These are phyloP conservation scores for Pseudohyphozyma bogoriensis DNA, from an alignment of 768 basidiomycete genomes.

Conservation along the genomic window DNA sequence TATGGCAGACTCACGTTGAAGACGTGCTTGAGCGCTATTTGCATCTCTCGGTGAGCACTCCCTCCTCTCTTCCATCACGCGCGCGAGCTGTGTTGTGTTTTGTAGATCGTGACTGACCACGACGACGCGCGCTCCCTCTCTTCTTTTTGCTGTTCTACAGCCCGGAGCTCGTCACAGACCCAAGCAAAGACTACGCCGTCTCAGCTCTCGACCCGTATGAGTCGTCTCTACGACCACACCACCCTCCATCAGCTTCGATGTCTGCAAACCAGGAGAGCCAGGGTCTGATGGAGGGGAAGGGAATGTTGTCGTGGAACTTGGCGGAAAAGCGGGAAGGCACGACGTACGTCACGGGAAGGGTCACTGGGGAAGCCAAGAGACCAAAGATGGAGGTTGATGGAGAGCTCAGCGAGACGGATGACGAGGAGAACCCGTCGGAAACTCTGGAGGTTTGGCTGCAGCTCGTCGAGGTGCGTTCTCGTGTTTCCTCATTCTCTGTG, in stretches of 20 bases:
- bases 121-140: too few relatives aligned
- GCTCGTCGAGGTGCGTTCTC: conserved; percentile 20
- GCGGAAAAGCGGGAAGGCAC: conserved; percentile 28
- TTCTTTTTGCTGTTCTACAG: background rate
- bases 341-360: conserved; percentile 20
- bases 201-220: conserved; percentile 28
- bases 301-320: conserved; percentile 29
- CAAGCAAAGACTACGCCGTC: conserved; percentile 26
- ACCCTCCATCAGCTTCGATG: background rate
- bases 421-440: conserved; percentile 9
- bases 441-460: conserved; percentile 29
- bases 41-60: conserved; percentile 27
- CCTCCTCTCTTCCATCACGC: background rate
- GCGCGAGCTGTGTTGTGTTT: too few relatives aligned
- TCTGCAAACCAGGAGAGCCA: too few relatives aligned
- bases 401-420: conserved; percentile 13
- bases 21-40: conserved; percentile 26
- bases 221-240: conserved; percentile 6
- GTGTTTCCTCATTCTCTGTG: background rate
- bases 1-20: conserved; percentile 27
- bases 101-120: too few relatives aligned
- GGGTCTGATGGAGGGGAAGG: conserved; percentile 26
- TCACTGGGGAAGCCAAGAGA: conserved; percentile 11
- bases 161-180: conserved; percentile 25
- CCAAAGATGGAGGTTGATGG: conserved; percentile 6